phyloP scores from a whole-genome alignment of 2,329 filamentous ascomycete genomes.

The Alternaria novae-zelandiae region DNA sequence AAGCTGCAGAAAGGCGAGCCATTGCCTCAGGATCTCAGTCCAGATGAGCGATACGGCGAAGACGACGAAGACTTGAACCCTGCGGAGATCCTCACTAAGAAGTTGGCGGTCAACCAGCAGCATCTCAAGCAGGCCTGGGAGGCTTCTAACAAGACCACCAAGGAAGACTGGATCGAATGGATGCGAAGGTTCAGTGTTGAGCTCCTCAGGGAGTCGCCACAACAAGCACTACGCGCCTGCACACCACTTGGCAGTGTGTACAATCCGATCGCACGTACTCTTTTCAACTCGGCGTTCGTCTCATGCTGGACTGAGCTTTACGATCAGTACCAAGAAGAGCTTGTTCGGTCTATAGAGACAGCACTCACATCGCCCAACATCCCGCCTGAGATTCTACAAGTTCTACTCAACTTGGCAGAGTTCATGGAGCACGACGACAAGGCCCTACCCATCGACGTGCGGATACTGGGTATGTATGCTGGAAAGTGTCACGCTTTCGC shows the following conservation, averaged over 20 bases:
- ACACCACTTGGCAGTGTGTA: constrained; percentile 90
- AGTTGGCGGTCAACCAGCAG: constrained; percentile 95
- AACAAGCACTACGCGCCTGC: constrained; percentile 91
- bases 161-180: constrained; percentile 99
- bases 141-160: constrained; percentile 93
- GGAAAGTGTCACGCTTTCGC: constrained; percentile 97
- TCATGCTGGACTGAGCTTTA: constrained; percentile 99
- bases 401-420: constrained; percentile 93
- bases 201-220: constrained; percentile 91
- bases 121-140: constrained; percentile 98
- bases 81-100: constrained; percentile 87
- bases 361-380: constrained; percentile 95
- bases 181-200: constrained; percentile 96
- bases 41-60: constrained; percentile 79
- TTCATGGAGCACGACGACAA: constrained; percentile 99
- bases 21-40: constrained; percentile 91
- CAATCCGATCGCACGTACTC: constrained; percentile 84
- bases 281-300: constrained; percentile 99
- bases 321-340: constrained; percentile 94
- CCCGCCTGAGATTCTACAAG: constrained; percentile 91
- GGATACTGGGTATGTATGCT: constrained; percentile 91
- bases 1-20: constrained; percentile 95
- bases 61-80: constrained; percentile 80
- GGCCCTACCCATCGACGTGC: constrained; percentile 94
- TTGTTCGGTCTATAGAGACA: constrained; percentile 93